A percentile compares a stretch with the other conserved stretches of the same genome.
phyloP scores from a whole-genome alignment of 768 basidiomycete species.

The Neoboletus magnificus region DNA sequence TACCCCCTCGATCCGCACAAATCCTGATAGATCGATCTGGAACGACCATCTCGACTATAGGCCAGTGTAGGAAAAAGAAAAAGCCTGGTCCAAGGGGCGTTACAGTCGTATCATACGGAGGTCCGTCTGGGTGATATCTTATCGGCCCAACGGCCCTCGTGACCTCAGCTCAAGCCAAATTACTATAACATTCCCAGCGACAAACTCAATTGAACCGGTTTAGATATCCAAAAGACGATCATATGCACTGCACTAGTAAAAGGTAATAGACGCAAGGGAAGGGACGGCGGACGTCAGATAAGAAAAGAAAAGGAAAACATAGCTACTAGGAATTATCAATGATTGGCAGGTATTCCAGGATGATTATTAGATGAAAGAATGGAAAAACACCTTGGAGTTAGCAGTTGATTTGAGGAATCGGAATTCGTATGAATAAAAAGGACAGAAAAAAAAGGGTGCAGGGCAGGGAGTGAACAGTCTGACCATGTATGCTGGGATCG shows the following conservation, averaged over 20 bases:
- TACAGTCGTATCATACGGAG: neutral
- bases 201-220: neutral
- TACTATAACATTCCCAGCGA: neutral
- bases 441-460: neutral
- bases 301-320: constrained; percentile 26
- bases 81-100: no score
- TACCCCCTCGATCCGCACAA: constrained; percentile 87
- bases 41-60: constrained; percentile 29
- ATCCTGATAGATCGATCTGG: constrained; percentile 80
- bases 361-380: constrained; percentile 23
- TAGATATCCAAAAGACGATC: constrained; percentile 20
- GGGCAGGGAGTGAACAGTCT: constrained; percentile 1
- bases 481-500: neutral
- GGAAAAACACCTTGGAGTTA: constrained; percentile 8
- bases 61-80: neutral
- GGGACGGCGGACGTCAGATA: neutral
- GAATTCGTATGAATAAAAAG: constrained; percentile 1
- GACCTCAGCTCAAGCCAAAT: neutral
- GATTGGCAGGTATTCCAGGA: constrained; percentile 20
- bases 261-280: constrained; percentile 1
- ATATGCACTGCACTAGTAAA: constrained; percentile 19
- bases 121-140: neutral
- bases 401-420: constrained; percentile 9
- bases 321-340: constrained; percentile 21
- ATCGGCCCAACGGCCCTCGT: constrained; percentile 2